These are phyloP conservation scores for Phytopythium delawarense DNA, from an alignment of 352 stramenopile genomes.

Conservation along the genomic window DNA sequence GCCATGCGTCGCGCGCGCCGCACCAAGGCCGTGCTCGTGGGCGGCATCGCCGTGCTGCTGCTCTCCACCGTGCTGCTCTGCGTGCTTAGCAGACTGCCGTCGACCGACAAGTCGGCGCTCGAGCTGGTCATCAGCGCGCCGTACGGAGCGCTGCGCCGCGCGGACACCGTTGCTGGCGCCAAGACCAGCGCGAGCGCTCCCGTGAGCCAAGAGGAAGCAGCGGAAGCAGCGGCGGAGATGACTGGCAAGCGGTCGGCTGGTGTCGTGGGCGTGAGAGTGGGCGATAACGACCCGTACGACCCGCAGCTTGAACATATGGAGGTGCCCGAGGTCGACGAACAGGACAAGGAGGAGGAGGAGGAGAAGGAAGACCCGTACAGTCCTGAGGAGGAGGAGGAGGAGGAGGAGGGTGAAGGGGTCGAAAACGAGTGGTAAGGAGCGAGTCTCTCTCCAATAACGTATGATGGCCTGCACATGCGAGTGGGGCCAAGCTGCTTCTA, in stretches of 20 bases:
- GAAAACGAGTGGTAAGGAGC: not conserved
- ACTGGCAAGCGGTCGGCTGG: not conserved
- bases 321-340: not conserved
- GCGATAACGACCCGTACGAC: constrained; percentile 6
- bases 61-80: constrained; percentile 1
- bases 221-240: not conserved
- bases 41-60: constrained; percentile 2
- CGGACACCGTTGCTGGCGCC: not conserved
- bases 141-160: constrained; percentile 1
- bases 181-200: constrained; percentile 1
- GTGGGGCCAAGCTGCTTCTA: too few relatives aligned
- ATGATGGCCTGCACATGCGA: too few relatives aligned
- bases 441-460: not conserved
- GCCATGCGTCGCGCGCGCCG: constrained; percentile 12
- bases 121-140: constrained; percentile 4
- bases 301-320: not conserved
- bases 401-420: not conserved
- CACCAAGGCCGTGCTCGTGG: constrained; percentile 15
- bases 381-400: not conserved
- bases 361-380: not conserved
- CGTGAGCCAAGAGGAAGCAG: not conserved
- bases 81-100: constrained; percentile 3
- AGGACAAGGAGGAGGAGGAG: not conserved
- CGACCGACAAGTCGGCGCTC: constrained; percentile 5
- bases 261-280: not conserved